These are phyloP conservation scores for Cladosporium sp. DNA, from an alignment of 2,329 filamentous ascomycete species.

Conservation along the genomic window DNA sequence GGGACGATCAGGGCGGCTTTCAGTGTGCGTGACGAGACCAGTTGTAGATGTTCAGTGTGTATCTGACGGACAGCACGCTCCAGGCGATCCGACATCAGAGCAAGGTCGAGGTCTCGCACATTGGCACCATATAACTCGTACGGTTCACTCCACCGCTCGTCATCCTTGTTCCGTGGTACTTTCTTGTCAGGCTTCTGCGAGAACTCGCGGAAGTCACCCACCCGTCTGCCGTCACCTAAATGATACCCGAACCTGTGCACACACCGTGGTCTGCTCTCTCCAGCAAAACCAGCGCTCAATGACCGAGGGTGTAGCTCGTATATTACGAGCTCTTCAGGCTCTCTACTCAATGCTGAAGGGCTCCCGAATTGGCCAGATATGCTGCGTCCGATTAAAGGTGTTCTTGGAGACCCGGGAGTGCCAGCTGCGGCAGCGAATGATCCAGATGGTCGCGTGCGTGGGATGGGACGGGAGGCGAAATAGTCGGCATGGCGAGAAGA, in stretches of 20 bases:
- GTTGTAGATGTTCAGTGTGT: conserved; percentile 70
- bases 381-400: conserved; percentile 60
- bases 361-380: conserved; percentile 60
- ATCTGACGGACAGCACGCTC: conserved; percentile 79
- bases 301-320: conserved; percentile 80
- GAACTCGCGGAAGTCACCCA: conserved; percentile 71
- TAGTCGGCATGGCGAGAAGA: conserved; percentile 10
- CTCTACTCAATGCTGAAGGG: conserved; percentile 52
- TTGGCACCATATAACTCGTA: conserved; percentile 79
- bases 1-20: conserved; percentile 75
- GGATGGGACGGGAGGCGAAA: conserved; percentile 12
- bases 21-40: conserved; percentile 58
- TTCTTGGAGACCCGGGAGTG: conserved; percentile 58
- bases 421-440: conserved; percentile 36
- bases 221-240: conserved; percentile 41
- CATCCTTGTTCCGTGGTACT: conserved; percentile 30
- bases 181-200: conserved; percentile 41
- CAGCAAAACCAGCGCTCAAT: conserved; percentile 81
- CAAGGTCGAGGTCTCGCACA: conserved; percentile 70
- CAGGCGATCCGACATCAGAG: conserved; percentile 80
- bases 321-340: conserved; percentile 82
- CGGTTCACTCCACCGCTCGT: conserved; percentile 57
- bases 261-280: conserved; percentile 74
- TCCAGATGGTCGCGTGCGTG: conserved; percentile 14
- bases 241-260: conserved; percentile 58